Conservation (phyloP, 768 basidiomycete species). For the Hemileccinum rubropunctum region DNA sequence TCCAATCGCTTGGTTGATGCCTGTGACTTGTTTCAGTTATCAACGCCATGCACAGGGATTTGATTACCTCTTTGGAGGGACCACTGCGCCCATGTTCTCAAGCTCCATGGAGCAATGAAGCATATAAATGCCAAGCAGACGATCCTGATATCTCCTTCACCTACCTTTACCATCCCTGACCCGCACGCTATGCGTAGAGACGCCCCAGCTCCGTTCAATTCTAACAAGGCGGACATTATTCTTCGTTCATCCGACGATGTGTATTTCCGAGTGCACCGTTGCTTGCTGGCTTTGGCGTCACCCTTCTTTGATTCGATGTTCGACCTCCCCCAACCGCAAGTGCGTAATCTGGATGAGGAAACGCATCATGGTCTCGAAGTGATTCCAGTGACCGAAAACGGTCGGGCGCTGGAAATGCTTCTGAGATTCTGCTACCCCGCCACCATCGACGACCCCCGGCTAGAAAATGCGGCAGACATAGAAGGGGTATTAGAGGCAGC, state of each 20-base stretch:
- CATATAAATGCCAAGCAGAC: conserved; percentile 11
- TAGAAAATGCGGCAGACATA: conserved; percentile 15
- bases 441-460: conserved; percentile 21
- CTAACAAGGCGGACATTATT: conserved; percentile 47
- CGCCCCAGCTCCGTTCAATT: conserved; percentile 42
- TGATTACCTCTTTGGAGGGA: too few species aligned
- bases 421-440: conserved; percentile 37
- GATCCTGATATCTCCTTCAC: neutral
- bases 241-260: conserved; percentile 48
- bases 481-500: conserved; percentile 28
- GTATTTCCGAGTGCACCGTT: conserved; percentile 23
- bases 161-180: neutral
- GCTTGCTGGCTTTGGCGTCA: conserved; percentile 26
- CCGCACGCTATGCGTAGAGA: conserved; percentile 17
- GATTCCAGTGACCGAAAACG: conserved; percentile 31
- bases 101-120: too few species aligned
- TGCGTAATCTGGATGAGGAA: conserved; percentile 11
- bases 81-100: too few species aligned
- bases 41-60: too few species aligned
- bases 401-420: conserved; percentile 27
- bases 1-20: too few species aligned
- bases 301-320: conserved; percentile 34
- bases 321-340: conserved; percentile 24
- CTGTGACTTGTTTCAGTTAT: too few species aligned
- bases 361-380: conserved; percentile 16